Evolutionary conservation across 768 basidiomycete genomes (phyloP), one percentile per base, ranked within the genome.

Genomic region (Tricholoma sp.): DNA sequence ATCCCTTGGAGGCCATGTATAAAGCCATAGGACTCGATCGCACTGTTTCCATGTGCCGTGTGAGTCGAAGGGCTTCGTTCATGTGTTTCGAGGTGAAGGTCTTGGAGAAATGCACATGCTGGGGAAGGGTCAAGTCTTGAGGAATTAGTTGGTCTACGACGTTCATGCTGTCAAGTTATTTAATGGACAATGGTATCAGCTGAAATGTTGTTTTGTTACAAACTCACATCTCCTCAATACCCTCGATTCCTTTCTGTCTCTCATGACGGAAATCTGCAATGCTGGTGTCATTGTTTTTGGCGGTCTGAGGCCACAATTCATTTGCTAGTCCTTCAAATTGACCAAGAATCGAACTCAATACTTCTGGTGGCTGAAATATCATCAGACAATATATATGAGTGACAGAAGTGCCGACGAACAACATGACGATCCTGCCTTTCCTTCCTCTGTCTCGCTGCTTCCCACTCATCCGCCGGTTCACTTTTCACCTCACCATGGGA

Each of bases 1-100:
- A 85, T 1, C 89, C 89, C 69, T 86, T 89, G 0, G 86, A 83
- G 5, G 83, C 76, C 41, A 89, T 65, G 61, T 88, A 84, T 56
- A 83, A 75, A n/a, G 85, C 77, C 67, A 93, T 76, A 2, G 90
- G 90, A 60, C 90, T 89, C 24, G 63, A 67, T 16, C 76, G 78
- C 3, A 83, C 77, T 21, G 81, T 65, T 4, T 81, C 69, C 47
- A 78, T 67, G 62, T 88, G 81, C 58, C 85, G 80, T 0, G 89
- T 89, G 51, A 87, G 69, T 47, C 82, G 83, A 18, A 91, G 71
- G 9, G 85, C 77, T 6, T 84, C 82, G 1, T 78, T 75, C 72
- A 84, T 76, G 43, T 83, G 75, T 64, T 84, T 89, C 7, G 79
- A 76, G 5, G 75, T 79, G 52, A 79, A 78, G 8, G 85, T 84